These are phyloP conservation scores for Fraxinus baroniana DNA, from an alignment of 305 asterid genomes.

Conservation along the genomic window DNA sequence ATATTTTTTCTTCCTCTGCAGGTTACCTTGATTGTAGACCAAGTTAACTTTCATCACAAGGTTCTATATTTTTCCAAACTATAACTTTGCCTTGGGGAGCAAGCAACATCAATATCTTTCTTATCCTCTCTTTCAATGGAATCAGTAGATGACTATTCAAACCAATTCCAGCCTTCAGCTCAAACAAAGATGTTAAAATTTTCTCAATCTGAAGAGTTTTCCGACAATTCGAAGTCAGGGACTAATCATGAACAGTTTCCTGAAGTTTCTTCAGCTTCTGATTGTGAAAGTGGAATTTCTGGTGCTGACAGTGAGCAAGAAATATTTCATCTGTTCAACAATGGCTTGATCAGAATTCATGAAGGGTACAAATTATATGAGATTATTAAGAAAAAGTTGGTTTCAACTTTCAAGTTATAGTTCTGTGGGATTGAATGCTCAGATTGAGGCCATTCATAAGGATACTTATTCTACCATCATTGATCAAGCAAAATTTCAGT, in stretches of 20 bases:
- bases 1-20: neutral
- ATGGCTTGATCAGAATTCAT: neutral
- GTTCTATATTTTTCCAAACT: neutral
- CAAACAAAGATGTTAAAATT: neutral
- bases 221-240: neutral
- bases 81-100: neutral
- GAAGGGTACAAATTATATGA: no score
- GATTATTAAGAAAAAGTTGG: no score
- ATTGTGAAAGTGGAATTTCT: conserved; percentile 21
- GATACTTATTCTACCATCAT: neutral
- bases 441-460: conserved; percentile 30
- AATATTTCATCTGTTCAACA: neutral
- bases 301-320: neutral
- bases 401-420: neutral
- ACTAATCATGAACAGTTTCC: neutral
- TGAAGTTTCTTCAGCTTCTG: conserved; percentile 20
- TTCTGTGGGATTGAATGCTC: conserved; percentile 15
- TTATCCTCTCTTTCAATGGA: neutral
- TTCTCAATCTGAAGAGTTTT: neutral
- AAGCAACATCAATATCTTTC: neutral
- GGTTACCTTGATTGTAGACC: neutral
- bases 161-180: neutral
- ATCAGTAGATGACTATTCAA: neutral
- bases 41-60: neutral
- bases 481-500: conserved; percentile 27